A percentile compares a stretch with the other conserved stretches of the same genome.
phyloP scores from a whole-genome alignment of 306 rosid genomes.

The Herpetospermum pedunculosum region DNA sequence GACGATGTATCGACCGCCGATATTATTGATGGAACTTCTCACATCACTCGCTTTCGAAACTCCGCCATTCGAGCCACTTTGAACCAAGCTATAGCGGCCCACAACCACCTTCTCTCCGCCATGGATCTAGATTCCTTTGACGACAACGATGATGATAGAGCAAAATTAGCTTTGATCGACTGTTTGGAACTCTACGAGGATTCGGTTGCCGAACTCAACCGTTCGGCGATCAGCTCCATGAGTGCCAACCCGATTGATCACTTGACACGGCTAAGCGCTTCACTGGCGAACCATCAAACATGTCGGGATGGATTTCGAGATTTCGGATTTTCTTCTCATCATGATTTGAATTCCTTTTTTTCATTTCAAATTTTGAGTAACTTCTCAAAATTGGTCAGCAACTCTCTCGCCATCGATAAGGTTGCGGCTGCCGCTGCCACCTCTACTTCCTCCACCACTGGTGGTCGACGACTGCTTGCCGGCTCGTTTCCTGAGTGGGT shows the following conservation, averaged over 20 bases:
- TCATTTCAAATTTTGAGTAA: conserved; percentile 26
- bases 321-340: conserved; percentile 25
- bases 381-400: conserved; percentile 63
- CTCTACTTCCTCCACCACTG: not conserved
- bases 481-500: conserved; percentile 42
- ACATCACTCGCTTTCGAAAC: conserved; percentile 22
- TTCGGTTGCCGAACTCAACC: conserved; percentile 46
- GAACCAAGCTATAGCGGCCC: conserved; percentile 56
- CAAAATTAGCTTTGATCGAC: conserved; percentile 53
- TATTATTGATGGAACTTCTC: not conserved
- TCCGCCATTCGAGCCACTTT: conserved; percentile 34
- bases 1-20: not conserved
- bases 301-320: conserved; percentile 62
- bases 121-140: conserved; percentile 27
- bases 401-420: conserved; percentile 44
- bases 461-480: conserved; percentile 25
- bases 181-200: conserved; percentile 64
- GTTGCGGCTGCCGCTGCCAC: not conserved
- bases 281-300: conserved; percentile 64
- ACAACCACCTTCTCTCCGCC: conserved; percentile 28
- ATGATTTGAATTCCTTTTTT: conserved; percentile 17
- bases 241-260: conserved; percentile 21
- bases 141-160: not conserved
- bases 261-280: conserved; percentile 62
- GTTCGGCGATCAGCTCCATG: conserved; percentile 19